A percentile compares a stretch with the other conserved stretches of the same genome.
These are phyloP conservation scores for Xylariomycetidae sp. DNA, from an alignment of 2,329 filamentous ascomycete species.

Conservation along the genomic window DNA sequence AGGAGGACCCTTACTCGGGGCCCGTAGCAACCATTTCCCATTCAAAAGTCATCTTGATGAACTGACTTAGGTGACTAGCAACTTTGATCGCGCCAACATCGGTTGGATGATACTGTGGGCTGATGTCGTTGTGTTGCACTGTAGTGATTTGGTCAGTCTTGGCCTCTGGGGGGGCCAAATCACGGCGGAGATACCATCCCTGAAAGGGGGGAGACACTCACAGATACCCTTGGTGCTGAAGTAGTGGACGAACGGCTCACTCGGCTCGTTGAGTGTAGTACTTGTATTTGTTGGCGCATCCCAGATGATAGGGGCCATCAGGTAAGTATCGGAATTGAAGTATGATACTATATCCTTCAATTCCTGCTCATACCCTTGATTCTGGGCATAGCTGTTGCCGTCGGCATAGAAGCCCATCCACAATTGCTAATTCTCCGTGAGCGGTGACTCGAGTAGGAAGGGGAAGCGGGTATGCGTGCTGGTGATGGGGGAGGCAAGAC, in stretches of 20 bases:
- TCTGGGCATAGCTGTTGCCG: slow-evolving; percentile 46
- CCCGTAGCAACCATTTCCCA: slow-evolving; percentile 53
- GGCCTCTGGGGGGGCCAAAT: no score
- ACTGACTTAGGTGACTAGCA: slow-evolving; percentile 55
- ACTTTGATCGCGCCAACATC: slow-evolving; percentile 59
- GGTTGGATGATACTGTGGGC: slow-evolving; percentile 54
- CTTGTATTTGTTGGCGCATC: slow-evolving; percentile 35
- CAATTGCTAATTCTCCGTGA: slow-evolving; percentile 11
- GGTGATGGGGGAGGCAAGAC: background rate
- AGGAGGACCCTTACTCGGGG: slow-evolving; percentile 41
- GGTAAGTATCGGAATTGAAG: slow-evolving; percentile 43
- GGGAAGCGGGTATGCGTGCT: background rate
- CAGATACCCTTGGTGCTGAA: slow-evolving; percentile 58
- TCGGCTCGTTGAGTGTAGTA: slow-evolving; percentile 22
- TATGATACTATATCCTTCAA: slow-evolving; percentile 46
- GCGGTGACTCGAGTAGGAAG: background rate
- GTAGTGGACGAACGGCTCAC: slow-evolving; percentile 51
- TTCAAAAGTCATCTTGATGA: slow-evolving; percentile 48
- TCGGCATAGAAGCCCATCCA: slow-evolving; percentile 49
- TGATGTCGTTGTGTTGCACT: slow-evolving; percentile 59
- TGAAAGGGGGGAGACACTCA: no score
- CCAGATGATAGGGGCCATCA: slow-evolving; percentile 34
- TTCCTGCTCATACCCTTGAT: slow-evolving; percentile 43
- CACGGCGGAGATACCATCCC: no score
- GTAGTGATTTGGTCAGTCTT: slow-evolving; percentile 1